phyloP scores from a whole-genome alignment of 768 basidiomycete species.

The Asterophora parasitica region DNA sequence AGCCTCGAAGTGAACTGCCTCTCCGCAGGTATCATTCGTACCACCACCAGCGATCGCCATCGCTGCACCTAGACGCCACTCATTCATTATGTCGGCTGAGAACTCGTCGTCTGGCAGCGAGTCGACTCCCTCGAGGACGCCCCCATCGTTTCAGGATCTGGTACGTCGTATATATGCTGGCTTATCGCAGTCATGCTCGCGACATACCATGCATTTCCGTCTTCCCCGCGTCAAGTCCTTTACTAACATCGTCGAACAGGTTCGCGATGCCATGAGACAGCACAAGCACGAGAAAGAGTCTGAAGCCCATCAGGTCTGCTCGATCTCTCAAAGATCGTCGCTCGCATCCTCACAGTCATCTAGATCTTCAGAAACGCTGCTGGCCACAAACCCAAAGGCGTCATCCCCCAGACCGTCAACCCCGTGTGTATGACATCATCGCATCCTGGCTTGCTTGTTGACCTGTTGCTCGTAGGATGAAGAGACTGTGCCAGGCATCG shows the following conservation, averaged over 20 bases:
- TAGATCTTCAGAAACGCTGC: constrained; percentile 74
- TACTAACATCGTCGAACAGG: constrained; percentile 51
- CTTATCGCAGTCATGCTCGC: neutral
- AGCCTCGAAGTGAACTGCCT: no score
- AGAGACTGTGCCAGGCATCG: constrained; percentile 85
- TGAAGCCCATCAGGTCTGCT: constrained; percentile 74
- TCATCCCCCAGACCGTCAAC: constrained; percentile 66
- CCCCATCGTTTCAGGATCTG: constrained; percentile 16
- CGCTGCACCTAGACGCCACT: neutral
- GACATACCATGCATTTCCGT: constrained; percentile 39
- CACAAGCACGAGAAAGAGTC: constrained; percentile 78
- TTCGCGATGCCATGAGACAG: constrained; percentile 61
- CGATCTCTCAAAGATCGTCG: constrained; percentile 1
- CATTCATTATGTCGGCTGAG: constrained; percentile 9
- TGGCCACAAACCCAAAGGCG: constrained; percentile 63
- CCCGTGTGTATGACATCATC: constrained; percentile 39
- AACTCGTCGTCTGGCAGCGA: constrained; percentile 8
- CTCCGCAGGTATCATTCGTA: no score
- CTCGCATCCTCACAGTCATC: constrained; percentile 1
- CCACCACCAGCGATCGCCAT: no score
- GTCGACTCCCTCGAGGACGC: constrained; percentile 14
- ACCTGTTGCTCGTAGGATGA: constrained; percentile 51
- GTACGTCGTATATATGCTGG: constrained; percentile 13
- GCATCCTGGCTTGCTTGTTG: neutral
- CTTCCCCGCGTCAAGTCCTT: constrained; percentile 41